phyloP scores from a whole-genome alignment of 2,329 filamentous ascomycete species.

The Aspergillus terreus region DNA sequence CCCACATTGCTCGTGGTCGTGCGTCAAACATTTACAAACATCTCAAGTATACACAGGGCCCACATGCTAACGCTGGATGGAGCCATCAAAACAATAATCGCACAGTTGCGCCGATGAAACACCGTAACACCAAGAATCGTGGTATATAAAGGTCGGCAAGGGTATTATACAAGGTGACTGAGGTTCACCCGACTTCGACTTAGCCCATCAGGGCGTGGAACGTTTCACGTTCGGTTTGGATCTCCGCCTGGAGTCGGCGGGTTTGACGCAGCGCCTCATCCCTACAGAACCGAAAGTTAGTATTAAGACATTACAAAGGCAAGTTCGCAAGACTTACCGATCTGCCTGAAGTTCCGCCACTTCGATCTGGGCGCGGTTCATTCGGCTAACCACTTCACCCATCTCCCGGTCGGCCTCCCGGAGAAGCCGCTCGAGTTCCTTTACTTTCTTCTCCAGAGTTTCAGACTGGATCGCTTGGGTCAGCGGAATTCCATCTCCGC shows the following conservation, averaged over 20 bases:
- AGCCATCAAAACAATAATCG: constrained; percentile 4
- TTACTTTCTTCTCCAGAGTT: constrained; percentile 70
- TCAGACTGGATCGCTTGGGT: constrained; percentile 71
- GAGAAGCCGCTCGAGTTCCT: constrained; percentile 79
- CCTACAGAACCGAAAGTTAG: constrained; percentile 34
- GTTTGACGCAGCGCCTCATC: constrained; percentile 73
- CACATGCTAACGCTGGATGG: not conserved
- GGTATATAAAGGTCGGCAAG: constrained; percentile 1
- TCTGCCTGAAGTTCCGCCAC: constrained; percentile 69
- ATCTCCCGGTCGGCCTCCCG: constrained; percentile 74
- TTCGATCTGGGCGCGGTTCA: constrained; percentile 80
- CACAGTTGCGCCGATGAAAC: constrained; percentile 2
- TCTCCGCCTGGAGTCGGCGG: constrained; percentile 62
- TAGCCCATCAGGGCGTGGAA: constrained; percentile 48
- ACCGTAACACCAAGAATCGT: constrained; percentile 4
- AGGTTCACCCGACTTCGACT: not conserved
- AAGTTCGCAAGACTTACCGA: constrained; percentile 29
- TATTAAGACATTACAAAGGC: constrained; percentile 5
- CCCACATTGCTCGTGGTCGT: constrained; percentile 4
- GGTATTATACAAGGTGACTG: not conserved
- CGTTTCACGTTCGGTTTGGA: constrained; percentile 61
- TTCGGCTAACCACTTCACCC: constrained; percentile 75
- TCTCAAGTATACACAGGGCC: constrained; percentile 7
- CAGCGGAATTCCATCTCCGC: constrained; percentile 56
- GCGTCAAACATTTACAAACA: constrained; percentile 11